phyloP scores from a whole-genome alignment of 768 basidiomycete species.

The Lentinula boryana region DNA sequence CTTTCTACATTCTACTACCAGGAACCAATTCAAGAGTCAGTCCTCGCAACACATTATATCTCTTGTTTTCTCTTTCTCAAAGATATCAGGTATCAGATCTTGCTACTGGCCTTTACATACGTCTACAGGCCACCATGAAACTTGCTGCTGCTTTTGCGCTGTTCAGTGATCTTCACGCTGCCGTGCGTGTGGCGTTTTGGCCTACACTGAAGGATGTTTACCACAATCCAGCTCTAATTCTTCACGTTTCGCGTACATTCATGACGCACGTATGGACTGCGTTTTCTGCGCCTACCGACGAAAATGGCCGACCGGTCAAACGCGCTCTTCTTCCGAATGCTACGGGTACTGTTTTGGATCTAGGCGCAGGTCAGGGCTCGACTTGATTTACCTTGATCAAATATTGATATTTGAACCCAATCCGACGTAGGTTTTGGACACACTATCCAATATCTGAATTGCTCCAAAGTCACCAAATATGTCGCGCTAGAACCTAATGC shows the following conservation, averaged over 20 bases:
- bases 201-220: slow-evolving; percentile 28
- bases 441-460: slow-evolving; percentile 54
- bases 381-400: not conserved
- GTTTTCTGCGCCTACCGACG: slow-evolving; percentile 30
- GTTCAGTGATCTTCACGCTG: slow-evolving; percentile 22
- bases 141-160: slow-evolving; percentile 16
- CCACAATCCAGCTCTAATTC: slow-evolving; percentile 23
- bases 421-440: slow-evolving; percentile 54
- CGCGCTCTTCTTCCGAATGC: not conserved
- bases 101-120: not conserved
- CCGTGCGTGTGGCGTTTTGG: slow-evolving; percentile 23
- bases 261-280: slow-evolving; percentile 36
- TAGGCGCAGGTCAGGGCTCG: slow-evolving; percentile 2
- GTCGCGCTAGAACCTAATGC: slow-evolving; percentile 69
- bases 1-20: no score
- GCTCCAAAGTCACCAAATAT: slow-evolving; percentile 49
- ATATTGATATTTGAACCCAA: not conserved
- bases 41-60: no score
- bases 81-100: not conserved
- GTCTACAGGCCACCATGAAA: not conserved
- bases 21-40: no score
- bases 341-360: not conserved
- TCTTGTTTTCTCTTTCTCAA: not conserved
- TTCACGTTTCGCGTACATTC: slow-evolving; percentile 32
- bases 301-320: slow-evolving; percentile 22